Conservation (phyloP, 2,329 filamentous ascomycete genomes). For the Venturia nashicola region DNA sequence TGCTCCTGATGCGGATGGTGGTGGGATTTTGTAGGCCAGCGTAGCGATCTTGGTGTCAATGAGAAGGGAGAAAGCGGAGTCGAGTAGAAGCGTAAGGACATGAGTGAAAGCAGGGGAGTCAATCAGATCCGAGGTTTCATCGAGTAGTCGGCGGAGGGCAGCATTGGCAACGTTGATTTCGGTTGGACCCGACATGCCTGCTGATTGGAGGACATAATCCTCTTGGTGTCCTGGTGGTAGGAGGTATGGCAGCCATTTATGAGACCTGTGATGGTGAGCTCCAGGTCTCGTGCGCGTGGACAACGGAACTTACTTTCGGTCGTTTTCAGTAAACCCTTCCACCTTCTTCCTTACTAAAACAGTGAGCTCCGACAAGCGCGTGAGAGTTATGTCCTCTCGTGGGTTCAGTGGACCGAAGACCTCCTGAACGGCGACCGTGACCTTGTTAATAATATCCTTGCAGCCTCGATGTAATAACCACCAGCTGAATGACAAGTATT, state of each 20-base stretch:
- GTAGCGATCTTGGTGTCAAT: conserved; percentile 70
- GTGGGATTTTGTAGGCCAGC: conserved; percentile 60
- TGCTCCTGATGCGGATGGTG: conserved; percentile 26
- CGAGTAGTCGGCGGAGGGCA: conserved; percentile 72
- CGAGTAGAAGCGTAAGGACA: conserved; percentile 75
- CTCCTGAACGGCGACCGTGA: conserved; percentile 75
- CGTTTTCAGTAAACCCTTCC: conserved; percentile 59
- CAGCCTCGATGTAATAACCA: conserved; percentile 91
- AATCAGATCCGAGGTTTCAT: conserved; percentile 91
- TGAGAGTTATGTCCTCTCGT: conserved; percentile 73
- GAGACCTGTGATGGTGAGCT: conserved; percentile 27
- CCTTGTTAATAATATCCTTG: conserved; percentile 67
- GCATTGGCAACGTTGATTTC: conserved; percentile 27
- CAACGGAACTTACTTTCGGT: conserved; percentile 37
- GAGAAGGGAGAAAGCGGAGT: conserved; percentile 74
- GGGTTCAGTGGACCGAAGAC: conserved; percentile 85
- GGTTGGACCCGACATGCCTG: conserved; percentile 51
- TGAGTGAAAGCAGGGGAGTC: conserved; percentile 86
- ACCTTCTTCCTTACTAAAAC: conserved; percentile 73
- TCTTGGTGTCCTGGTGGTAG: conserved; percentile 72
- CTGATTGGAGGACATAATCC: conserved; percentile 71
- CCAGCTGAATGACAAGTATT: conserved; percentile 95
- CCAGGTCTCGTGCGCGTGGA: background rate
- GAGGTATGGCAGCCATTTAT: conserved; percentile 71
- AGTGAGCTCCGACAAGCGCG: conserved; percentile 67